phyloP scores from a whole-genome alignment of 768 basidiomycete genomes.

The Kwoniella pini region DNA sequence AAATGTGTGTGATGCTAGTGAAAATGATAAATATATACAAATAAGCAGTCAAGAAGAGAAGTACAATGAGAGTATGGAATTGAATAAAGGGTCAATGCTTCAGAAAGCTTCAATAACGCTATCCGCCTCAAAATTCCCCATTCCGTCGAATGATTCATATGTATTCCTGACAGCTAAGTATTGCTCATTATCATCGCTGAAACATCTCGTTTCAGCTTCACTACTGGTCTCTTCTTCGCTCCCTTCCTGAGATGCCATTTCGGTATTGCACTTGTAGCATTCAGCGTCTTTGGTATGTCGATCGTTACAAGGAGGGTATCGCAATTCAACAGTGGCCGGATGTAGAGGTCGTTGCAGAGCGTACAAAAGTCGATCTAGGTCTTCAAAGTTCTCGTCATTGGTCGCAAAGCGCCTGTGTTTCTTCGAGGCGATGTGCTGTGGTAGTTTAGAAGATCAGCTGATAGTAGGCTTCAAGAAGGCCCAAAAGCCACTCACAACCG shows the following conservation, averaged over 20 bases:
- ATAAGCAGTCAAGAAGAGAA: conserved; percentile 1
- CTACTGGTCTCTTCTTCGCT: background rate
- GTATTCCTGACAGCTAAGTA: background rate
- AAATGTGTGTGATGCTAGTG: background rate
- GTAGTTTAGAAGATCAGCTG: no score
- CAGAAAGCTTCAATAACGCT: no score
- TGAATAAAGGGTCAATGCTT: no score
- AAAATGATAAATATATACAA: background rate
- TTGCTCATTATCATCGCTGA: background rate
- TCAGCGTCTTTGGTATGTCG: conserved; percentile 15
- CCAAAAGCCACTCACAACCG: conserved; percentile 61
- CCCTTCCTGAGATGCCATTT: conserved; percentile 11
- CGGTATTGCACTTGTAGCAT: conserved; percentile 13
- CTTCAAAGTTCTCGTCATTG: conserved; percentile 72
- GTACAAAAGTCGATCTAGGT: conserved; percentile 71
- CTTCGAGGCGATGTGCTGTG: conserved; percentile 69
- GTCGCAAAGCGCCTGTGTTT: conserved; percentile 81
- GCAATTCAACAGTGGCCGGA: conserved; percentile 2
- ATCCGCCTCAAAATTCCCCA: background rate
- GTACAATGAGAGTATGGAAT: no score
- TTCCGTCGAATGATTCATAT: background rate
- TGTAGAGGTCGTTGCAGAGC: conserved; percentile 36
- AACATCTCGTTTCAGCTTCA: background rate
- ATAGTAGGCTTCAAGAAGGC: conserved; percentile 3
- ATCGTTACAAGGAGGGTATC: conserved; percentile 25